phyloP scores from a whole-genome alignment of 164 flowering plant genomes.

The Macadamia tetraphylla region DNA sequence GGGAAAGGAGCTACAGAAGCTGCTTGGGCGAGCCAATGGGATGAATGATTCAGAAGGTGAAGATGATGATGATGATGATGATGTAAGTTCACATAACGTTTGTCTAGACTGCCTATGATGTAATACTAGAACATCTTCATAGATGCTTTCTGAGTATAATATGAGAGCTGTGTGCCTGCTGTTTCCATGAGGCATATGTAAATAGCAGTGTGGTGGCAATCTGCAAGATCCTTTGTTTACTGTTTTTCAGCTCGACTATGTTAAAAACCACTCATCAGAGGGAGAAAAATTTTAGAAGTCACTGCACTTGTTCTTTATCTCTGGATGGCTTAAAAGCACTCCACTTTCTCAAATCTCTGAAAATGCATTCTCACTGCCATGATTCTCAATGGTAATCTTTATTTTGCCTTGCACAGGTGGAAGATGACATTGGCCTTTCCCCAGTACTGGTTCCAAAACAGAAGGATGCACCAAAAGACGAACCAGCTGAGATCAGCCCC shows the following conservation, averaged over 20 bases:
- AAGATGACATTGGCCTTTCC: constrained; percentile 57
- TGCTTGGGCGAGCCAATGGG: constrained; percentile 69
- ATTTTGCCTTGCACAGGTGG: constrained; percentile 32
- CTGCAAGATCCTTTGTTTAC: background rate
- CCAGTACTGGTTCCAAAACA: constrained; percentile 70
- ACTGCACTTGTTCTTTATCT: background rate
- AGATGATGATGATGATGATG: constrained; percentile 89
- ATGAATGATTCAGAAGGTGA: constrained; percentile 80
- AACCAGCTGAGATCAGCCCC: constrained; percentile 75
- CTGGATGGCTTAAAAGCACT: background rate
- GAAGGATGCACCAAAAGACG: constrained; percentile 78
- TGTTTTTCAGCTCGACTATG: background rate
- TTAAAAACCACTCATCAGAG: background rate
- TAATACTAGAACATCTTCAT: background rate
- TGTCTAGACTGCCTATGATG: too few relatives aligned
- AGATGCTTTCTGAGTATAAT: background rate
- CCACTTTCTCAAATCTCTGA: background rate
- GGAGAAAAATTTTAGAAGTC: too few relatives aligned
- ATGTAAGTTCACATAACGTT: constrained; percentile 36
- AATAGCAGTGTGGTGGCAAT: background rate
- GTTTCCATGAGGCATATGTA: too few relatives aligned
- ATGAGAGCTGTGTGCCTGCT: background rate
- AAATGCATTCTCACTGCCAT: background rate
- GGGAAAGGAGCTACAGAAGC: constrained; percentile 89
- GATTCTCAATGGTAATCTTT: constrained; percentile 6